Percentiles rank a stretch among this genome's conserved stretches.
phyloP scores from a whole-genome alignment of 2,329 filamentous ascomycete species.

The Colletotrichum magnum region DNA sequence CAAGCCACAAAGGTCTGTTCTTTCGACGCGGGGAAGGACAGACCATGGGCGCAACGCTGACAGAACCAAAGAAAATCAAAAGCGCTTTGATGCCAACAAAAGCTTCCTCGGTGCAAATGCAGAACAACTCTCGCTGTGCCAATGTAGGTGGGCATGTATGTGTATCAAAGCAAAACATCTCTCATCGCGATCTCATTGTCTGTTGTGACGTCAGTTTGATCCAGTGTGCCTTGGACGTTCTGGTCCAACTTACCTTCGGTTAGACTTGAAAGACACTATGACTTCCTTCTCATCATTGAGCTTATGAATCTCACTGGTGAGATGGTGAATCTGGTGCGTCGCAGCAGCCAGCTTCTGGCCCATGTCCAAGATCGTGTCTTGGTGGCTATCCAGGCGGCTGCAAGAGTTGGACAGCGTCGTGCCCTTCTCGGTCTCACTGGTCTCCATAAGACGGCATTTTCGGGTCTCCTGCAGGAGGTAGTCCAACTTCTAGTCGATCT shows the following conservation, averaged over 20 bases:
- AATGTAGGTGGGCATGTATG: background rate
- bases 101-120: background rate
- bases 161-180: background rate
- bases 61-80: background rate
- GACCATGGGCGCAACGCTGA: background rate
- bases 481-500: slow-evolving; percentile 23
- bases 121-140: background rate
- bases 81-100: background rate
- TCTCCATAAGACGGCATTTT: slow-evolving; percentile 24
- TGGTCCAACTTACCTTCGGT: background rate
- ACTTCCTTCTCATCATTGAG: slow-evolving; percentile 16
- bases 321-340: slow-evolving; percentile 1
- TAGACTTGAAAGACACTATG: slow-evolving; percentile 26
- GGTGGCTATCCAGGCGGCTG: slow-evolving; percentile 18
- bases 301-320: slow-evolving; percentile 10
- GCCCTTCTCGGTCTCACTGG: slow-evolving; percentile 14
- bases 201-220: background rate
- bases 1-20: background rate
- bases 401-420: slow-evolving; percentile 25
- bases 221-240: background rate
- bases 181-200: slow-evolving; percentile 2
- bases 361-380: slow-evolving; percentile 1
- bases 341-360: slow-evolving; percentile 6
- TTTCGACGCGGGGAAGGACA: background rate
- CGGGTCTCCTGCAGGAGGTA: slow-evolving; percentile 18